Evolutionary conservation across 1,284 basidiomycete species (phyloP), one percentile per base, ranked within the genome.

Genomic region (Entoloma clypeatum): DNA sequence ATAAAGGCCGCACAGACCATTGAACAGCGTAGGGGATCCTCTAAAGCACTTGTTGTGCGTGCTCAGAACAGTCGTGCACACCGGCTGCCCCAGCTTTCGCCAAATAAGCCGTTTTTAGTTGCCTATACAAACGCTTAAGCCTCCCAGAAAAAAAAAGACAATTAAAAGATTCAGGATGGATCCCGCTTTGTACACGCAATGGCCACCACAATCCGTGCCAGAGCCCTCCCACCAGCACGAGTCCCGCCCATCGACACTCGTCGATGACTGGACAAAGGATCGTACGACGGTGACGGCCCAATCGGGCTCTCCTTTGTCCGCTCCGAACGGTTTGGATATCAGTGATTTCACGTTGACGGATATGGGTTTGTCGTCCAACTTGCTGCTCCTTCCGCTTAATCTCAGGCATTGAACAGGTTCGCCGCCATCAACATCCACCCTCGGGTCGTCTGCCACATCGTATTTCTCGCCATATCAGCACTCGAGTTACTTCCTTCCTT

Each of bases 51-150:
- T 58, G 60, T 50, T 51, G 61, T 58, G 62, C 49, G 61, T 62
- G 61, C 61, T 56, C 57, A 57, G 55, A 60, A 58, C 48, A 41
- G 51, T 53, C 55, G 59, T 57, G 57, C 59, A 56, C 56, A 50
- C 55, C 54, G 55, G 57, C 57, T 60, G 56, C 58, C 54, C 56
- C 59, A 54, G 56, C 61, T 64, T 60, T 62, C 58, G 60, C 67
- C 62, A 68, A 71, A 72, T 73, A 73, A 75, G 71, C 73, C 64
- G 59, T 63, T 63, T 67, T 64, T 70, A 70, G 70, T 70, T 68
- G 68, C 67, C 66, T 63, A 68, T 60, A 69, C 63, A 65, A 59
- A 64, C 59, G 49, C 51, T 30, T 51, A 47, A 67, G 65, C 65
- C 62, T 63, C 64, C 60, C 64, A 67, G 59, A 55, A 62, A 61